Evolutionary conservation across 2,329 filamentous ascomycete genomes (phyloP).

Genomic region (Cercospora zeina): DNA sequence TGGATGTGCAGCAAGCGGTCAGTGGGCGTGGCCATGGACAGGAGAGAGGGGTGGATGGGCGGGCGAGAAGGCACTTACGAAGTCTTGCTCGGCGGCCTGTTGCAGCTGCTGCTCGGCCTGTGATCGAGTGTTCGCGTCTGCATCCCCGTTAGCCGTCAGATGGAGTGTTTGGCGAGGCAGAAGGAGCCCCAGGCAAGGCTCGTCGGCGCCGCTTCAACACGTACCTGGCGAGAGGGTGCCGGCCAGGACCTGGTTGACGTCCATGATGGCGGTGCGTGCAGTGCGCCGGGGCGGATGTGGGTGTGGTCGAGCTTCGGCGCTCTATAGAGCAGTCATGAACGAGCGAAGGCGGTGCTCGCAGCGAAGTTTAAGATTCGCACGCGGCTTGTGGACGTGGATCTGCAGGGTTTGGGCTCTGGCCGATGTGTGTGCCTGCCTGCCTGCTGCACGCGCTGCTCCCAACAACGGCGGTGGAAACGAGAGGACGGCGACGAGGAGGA

Average conservation of each 20-base stretch:
- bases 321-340: constrained; percentile 24
- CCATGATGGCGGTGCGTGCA: constrained; percentile 79
- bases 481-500: neutral
- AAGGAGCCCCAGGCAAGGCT: constrained; percentile 22
- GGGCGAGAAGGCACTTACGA: constrained; percentile 64
- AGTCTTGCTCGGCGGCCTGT: constrained; percentile 91
- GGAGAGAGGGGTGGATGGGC: neutral
- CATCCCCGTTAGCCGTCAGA: constrained; percentile 34
- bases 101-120: constrained; percentile 91
- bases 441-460: neutral
- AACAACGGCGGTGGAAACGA: neutral
- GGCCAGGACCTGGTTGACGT: constrained; percentile 97
- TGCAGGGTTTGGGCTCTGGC: constrained; percentile 9
- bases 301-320: constrained; percentile 31
- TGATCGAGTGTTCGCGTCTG: constrained; percentile 87
- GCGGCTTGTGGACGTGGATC: constrained; percentile 4
- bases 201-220: constrained; percentile 45
- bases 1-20: constrained; percentile 18
- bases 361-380: constrained; percentile 9
- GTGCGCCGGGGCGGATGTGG: neutral
- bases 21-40: neutral
- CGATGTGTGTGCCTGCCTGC: neutral
- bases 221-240: constrained; percentile 93
- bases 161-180: constrained; percentile 24
- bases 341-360: constrained; percentile 5